Evolutionary conservation across 1,284 basidiomycete species (phyloP), one percentile per base, ranked within the genome.

Genomic region (Malassezia equina): DNA sequence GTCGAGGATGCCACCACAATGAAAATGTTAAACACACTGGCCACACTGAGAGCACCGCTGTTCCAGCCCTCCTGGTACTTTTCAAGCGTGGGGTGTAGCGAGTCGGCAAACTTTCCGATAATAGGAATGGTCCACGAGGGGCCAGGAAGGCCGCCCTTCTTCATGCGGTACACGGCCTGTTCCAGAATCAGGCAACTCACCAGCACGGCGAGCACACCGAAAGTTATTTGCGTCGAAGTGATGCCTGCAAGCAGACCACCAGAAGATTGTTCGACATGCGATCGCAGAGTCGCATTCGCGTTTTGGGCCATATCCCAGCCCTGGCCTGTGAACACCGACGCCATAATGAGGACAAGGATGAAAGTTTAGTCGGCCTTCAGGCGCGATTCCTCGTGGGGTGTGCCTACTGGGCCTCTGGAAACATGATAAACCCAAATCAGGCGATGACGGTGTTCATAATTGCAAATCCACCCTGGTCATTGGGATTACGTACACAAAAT

Each of bases 51-150:
- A 4, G 67, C 65, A n/a, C 71, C 71, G 21, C 61, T 67, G 57
- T 73, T 71, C 71, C 71, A 74, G 25, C 70, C 70, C 36, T 65
- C 54, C 60, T 65, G 60, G 47, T 74, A 74, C 59, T 74, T 74
- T 39, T 71, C 71, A 36, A 74, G 65, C 33, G 61, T 60, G 3
- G 71, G 71, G 51, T 65, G 47, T 28, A 74, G 65, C 48, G 69
- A 71, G 48, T 74, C 71, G 48, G 65, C 60, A 56, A 74, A 74
- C 59, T 73, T 72, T 52, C 71, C 71, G 42, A 74, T 73, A 44
- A 74, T 53, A 23, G 71, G 71, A 51, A 71, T 74, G 24, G 70
- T 71, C 71, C 71, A 74, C 47, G 55, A 61, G 7, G 71, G 60
- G 25, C 71, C 71, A 17, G 71, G 71, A 2, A 74, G 61, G 27